Percentiles rank a stretch among this genome's conserved stretches.
phyloP scores from a whole-genome alignment of 148 eudicot species.

The Cornus kousa region DNA sequence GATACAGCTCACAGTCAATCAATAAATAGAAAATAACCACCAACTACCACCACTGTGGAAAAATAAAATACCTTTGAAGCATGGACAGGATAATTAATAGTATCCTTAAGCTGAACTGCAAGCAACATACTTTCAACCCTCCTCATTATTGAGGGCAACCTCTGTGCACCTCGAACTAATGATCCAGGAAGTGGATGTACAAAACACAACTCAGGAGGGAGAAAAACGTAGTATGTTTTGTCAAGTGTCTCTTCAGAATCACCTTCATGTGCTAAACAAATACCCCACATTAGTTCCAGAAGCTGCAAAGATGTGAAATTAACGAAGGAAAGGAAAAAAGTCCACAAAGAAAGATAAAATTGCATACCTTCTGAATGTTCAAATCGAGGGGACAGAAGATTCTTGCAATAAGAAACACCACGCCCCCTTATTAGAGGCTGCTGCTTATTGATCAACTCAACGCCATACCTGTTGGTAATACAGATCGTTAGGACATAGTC shows the following conservation, averaged over 20 bases:
- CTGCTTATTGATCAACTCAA: slow-evolving; percentile 71
- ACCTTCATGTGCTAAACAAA: slow-evolving; percentile 56
- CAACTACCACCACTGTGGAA: background rate
- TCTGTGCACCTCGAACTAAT: slow-evolving; percentile 94
- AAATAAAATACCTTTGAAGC: slow-evolving; percentile 59
- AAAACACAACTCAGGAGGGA: slow-evolving; percentile 93
- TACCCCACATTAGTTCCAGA: slow-evolving; percentile 17
- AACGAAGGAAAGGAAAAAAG: background rate
- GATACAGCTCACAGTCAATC: slow-evolving; percentile 14
- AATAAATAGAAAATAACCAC: background rate
- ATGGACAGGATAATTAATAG: slow-evolving; percentile 72
- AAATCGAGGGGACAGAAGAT: slow-evolving; percentile 96
- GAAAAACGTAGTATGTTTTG: slow-evolving; percentile 90
- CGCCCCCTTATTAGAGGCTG: slow-evolving; percentile 95
- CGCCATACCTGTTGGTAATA: slow-evolving; percentile 75
- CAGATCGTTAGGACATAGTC: background rate
- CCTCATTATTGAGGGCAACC: slow-evolving; percentile 96
- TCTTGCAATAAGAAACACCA: slow-evolving; percentile 99
- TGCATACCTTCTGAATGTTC: slow-evolving; percentile 88
- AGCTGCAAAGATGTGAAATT: slow-evolving; percentile 10
- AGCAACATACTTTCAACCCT: slow-evolving; percentile 96
- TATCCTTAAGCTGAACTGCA: slow-evolving; percentile 84
- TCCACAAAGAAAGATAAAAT: background rate
- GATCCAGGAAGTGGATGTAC: slow-evolving; percentile 93
- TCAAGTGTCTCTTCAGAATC: slow-evolving; percentile 76